Evolutionary conservation across 78 protist genomes (phyloP), one percentile per base, ranked within the genome.

Genomic region (Acrasis kona): DNA sequence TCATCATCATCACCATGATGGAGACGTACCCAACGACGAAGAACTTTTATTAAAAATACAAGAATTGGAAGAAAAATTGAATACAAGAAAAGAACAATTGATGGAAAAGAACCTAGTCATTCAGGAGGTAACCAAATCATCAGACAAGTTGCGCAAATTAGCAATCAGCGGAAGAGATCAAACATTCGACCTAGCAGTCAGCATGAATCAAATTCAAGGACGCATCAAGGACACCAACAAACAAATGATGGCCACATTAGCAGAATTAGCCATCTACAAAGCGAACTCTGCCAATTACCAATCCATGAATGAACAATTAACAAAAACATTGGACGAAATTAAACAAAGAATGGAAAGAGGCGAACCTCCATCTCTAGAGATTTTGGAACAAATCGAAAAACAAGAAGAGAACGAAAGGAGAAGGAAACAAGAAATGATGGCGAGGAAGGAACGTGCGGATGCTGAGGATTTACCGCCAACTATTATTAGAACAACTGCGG

Each of bases 71-170:
- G 19, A 70, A n/a, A 7, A 35, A 4, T 34, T 76, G 3, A 40
- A 36, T 4, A 2, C 77, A 36, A 70, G 9, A 12, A 65, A 88
- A 77, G 92, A 88, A 76, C 41, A 61, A 72, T 80, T 88, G 12
- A 73, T 88, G 35, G 92, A 88, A 76, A 84, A 85, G 74, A 85
- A 88, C 12, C 83, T 88, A 7, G 76, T 88, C 19, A 76, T 85
- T 31, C 88, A 84, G 41, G 92, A 88, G 64, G 82, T 84, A 34
- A 72, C 77, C 40, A 37, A 19, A 41, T 65, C 69, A 5, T 4
- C 85, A 38, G 3, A 74, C 70, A 0, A 40, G n/a, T 79, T 87
- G 8, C 40, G 83, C 2, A 29, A 27, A 68, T 76, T 83, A 8
- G 83, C 92, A 5, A 38, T 12, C 28, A 42, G 57, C 42, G 79